Base-by-base conservation (phyloP, 108 stramenopile species). In the Cyclostephanos invisitatus region DNA sequence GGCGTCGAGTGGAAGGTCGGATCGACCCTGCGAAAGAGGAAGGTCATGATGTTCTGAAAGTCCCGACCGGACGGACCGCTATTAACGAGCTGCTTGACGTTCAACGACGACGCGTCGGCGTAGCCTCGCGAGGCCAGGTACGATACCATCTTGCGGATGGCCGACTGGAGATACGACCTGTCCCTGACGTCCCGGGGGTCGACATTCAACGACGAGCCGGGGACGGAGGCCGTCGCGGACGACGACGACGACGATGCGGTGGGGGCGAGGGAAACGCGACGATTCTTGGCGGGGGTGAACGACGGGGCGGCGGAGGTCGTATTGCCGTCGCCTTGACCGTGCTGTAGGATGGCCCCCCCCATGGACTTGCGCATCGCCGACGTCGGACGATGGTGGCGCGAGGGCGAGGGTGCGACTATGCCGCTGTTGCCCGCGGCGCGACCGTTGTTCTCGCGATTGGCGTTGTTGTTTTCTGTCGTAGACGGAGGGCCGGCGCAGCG, bases 21-120 rank as follows among this genome's bases (percentile, higher is more conserved):
- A 75, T 98, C 97, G 24, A 98, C 49, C 51, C 83, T 78, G 24
- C 93, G 75, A 59, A 99, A 82, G 69, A 99, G 68, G 73, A 99
- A 99, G 18, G 92, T 88, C 62, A 97, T 85, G 73, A 99, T 96
- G 70, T 96, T 79, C 48, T 89, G 75, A 76, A 98, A 99, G 72
- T 99, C 99, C 61, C 91, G 89, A 12, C 92, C 96, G 24, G 97
- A 96, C 0, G 98, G 98, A 8, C 92, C 71, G 24, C 72, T 71
- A 36, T 42, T 68, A 36, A 78, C 53, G 0, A 71, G 18, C 53
- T 72, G 62, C 24, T 62, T 69, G 17, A 69, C 27, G 20, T 51
- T 21, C 44, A 72, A 49, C 25, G 70, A 56, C 7, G 56, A 32
- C 42, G 78, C 65, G 14, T 85, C 72, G 17, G 61, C 60, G 70